Evolutionary conservation across 257 asterid genomes (phyloP).

Genomic region (Nicotiana tabacum): DNA sequence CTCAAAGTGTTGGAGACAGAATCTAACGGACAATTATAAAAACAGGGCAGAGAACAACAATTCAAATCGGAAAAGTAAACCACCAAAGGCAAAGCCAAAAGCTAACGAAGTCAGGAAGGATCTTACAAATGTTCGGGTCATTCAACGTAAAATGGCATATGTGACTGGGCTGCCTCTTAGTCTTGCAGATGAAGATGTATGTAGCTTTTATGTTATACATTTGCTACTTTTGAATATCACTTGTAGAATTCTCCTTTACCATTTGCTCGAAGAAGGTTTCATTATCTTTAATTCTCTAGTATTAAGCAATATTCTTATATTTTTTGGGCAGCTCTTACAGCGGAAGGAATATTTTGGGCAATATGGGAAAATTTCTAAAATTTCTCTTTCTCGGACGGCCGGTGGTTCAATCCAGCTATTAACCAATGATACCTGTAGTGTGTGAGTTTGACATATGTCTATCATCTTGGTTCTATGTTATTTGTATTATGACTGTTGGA

Average conservation of each 20-base stretch:
- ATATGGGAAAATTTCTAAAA: slow-evolving; percentile 83
- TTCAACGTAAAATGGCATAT: slow-evolving; percentile 91
- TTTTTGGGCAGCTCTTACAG: slow-evolving; percentile 55
- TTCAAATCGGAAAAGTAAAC: slow-evolving; percentile 59
- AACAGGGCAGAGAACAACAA: slow-evolving; percentile 47
- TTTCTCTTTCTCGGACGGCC: slow-evolving; percentile 88
- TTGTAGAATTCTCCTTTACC: background rate
- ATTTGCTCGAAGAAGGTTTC: background rate
- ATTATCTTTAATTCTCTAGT: slow-evolving; percentile 12
- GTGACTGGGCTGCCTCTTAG: slow-evolving; percentile 88
- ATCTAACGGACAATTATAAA: slow-evolving; percentile 3
- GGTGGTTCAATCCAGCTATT: slow-evolving; percentile 92
- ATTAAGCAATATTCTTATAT: slow-evolving; percentile 1
- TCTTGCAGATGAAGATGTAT: slow-evolving; percentile 90
- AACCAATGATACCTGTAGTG: slow-evolving; percentile 80
- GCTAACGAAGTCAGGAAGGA: slow-evolving; percentile 74
- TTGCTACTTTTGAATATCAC: background rate
- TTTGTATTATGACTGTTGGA: slow-evolving; percentile 3
- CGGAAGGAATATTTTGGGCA: slow-evolving; percentile 90
- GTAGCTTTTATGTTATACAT: slow-evolving; percentile 18
- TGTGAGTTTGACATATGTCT: slow-evolving; percentile 48
- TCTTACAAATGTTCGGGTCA: slow-evolving; percentile 81
- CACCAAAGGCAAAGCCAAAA: slow-evolving; percentile 77
- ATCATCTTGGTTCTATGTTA: slow-evolving; percentile 8
- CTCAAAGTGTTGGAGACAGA: slow-evolving; percentile 9